Base-by-base conservation (phyloP, 1,139 yeast species). In the Yamadazyma spencermartinsiae region DNA sequence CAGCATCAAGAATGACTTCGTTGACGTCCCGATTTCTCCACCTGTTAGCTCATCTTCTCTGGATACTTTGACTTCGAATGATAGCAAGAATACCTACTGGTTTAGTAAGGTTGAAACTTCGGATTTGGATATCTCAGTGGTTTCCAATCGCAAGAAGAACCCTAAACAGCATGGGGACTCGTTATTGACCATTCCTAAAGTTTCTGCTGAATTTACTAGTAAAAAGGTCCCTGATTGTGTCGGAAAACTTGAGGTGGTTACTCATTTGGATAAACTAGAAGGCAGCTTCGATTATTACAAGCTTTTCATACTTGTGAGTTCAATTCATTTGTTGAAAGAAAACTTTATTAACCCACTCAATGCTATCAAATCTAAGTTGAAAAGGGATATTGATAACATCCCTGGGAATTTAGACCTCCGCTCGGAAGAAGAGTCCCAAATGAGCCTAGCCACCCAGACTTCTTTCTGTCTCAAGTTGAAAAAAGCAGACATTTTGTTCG, bases 231-330 rank as follows among this genome's bases (percentile, higher is more conserved):
- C 26, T 12, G 20, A 29, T 1, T n/a, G 18, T 2, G 21, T 29
- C 13, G 61, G 63, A 8, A 56, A 50, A 26, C 41, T 78, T 17
- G 41, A 55, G 4, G 40, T 73, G 1, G 60, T 60, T 19, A 43
- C 58, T 20, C 50, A 55, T 12, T 43, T 66, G 13, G 62, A 64
- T 11, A 57, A 60, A 12, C 31, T 74, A 1, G 63, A 58, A 24
- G 52, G 65, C 1, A 50, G 60, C n/a, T 62, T 74, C 35, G 80
- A 82, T 33, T 58, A 74, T 10, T 72, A 70, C 47, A 73, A 76
- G 21, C 60, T 75, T 18, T 81, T 80, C 52, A 65, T 76, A 1
- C 45, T 79, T 0, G 55, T 80, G 12, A 85, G 89, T 1, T 63
- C 80, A 7, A 47, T 78, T 3, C 78, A 77, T 49, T 56, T 82